Conservation (phyloP, 371 early-diverging fungal genomes). For the Blakeslea trispora region DNA sequence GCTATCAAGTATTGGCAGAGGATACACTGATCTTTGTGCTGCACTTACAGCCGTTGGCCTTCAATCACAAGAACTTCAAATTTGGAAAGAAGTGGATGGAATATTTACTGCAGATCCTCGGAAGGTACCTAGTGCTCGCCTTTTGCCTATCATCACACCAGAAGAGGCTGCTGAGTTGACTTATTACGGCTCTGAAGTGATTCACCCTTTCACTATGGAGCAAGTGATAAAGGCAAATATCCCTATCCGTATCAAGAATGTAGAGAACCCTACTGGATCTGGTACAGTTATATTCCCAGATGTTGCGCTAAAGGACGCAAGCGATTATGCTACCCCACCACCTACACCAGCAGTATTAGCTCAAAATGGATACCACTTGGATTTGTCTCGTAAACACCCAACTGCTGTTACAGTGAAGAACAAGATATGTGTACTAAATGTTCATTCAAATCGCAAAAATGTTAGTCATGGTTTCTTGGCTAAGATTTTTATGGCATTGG, state of each 20-base stretch:
- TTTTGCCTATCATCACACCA: conserved; percentile 92
- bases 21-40: conserved; percentile 98
- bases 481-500: conserved; percentile 87
- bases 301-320: conserved; percentile 5
- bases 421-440: conserved; percentile 87
- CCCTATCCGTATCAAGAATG: conserved; percentile 98
- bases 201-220: conserved; percentile 99
- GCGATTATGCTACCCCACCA: conserved; percentile 55
- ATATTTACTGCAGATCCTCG: conserved; percentile 99
- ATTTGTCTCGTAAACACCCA: conserved; percentile 70
- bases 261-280: conserved; percentile 84
- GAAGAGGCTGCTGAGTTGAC: conserved; percentile 98
- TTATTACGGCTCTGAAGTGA: conserved; percentile 96
- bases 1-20: conserved; percentile 91
- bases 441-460: conserved; percentile 92
- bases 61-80: conserved; percentile 86
- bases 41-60: conserved; percentile 93
- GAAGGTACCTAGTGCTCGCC: conserved; percentile 84
- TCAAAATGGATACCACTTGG: conserved; percentile 71
- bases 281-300: conserved; percentile 93
- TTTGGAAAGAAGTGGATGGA: conserved; percentile 99
- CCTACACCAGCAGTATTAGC: conserved; percentile 68
- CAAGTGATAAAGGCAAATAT: conserved; percentile 93
- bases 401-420: conserved; percentile 98
- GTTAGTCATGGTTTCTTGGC: conserved; percentile 96